phyloP scores from a whole-genome alignment of 148 eudicot genomes.

The Dysphania ambrosioides region DNA sequence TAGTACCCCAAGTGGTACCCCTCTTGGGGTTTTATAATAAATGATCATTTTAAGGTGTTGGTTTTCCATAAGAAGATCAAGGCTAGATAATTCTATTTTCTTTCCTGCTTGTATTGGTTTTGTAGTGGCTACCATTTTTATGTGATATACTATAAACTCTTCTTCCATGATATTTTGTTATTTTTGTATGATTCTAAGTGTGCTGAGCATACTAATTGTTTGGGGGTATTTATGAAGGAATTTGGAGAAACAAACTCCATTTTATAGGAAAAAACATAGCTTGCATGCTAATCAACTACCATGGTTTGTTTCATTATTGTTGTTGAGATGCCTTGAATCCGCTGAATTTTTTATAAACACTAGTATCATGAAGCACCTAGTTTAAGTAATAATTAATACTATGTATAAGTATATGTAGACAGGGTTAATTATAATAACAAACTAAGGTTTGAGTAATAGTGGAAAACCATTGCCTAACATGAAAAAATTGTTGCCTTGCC shows the following conservation, averaged over 20 bases:
- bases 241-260: neutral
- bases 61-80: constrained; percentile 58
- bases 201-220: neutral
- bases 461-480: too few relatives aligned
- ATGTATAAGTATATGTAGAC: too few relatives aligned
- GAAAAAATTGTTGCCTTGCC: too few relatives aligned
- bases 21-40: constrained; percentile 36
- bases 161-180: constrained; percentile 22
- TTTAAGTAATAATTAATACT: too few relatives aligned
- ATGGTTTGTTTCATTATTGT: too few relatives aligned
- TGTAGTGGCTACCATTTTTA: constrained; percentile 48
- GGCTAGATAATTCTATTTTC: constrained; percentile 37
- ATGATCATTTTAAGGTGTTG: constrained; percentile 40
- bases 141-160: constrained; percentile 31
- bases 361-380: too few relatives aligned
- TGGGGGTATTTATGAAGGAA: neutral
- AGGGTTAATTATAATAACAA: too few relatives aligned
- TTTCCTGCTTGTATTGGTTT: constrained; percentile 41
- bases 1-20: constrained; percentile 22
- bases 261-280: neutral
- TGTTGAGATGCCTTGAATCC: too few relatives aligned
- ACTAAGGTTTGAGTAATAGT: too few relatives aligned
- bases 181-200: neutral
- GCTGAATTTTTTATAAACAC: too few relatives aligned
- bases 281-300: too few relatives aligned